Percentiles rank a stretch among this genome's conserved stretches.
Conservation (phyloP, 257 asterid genomes). For the Jacaranda copaia region DNA sequence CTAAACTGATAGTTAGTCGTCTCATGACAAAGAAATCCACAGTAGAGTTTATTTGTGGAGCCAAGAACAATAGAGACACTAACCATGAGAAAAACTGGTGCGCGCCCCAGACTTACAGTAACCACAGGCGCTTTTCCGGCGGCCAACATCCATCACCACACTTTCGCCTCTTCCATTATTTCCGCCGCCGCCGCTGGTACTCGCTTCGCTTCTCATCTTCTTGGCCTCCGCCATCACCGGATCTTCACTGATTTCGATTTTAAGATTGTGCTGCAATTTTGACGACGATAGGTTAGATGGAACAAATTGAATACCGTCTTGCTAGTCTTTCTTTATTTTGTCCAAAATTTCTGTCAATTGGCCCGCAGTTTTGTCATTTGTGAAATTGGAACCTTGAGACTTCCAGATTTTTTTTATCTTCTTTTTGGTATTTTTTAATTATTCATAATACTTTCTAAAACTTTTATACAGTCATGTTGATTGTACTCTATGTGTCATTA, state of each 20-base stretch:
- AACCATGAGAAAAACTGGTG: slow-evolving; percentile 83
- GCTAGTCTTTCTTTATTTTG: background rate
- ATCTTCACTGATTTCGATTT: slow-evolving; percentile 25
- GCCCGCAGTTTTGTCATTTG: no score
- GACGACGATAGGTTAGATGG: background rate
- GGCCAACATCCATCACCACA: slow-evolving; percentile 75
- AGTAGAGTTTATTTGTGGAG: slow-evolving; percentile 1
- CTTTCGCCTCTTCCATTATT: slow-evolving; percentile 59
- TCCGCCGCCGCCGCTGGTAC: slow-evolving; percentile 70
- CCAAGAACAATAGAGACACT: slow-evolving; percentile 35
- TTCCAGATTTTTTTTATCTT: no score
- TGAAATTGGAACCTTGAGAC: no score
- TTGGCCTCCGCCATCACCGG: slow-evolving; percentile 79
- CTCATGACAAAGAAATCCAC: slow-evolving; percentile 11
- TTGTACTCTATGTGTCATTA: no score
- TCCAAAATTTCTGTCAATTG: no score
- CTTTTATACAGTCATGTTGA: no score
- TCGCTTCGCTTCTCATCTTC: slow-evolving; percentile 82
- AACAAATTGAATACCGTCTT: slow-evolving; percentile 13
- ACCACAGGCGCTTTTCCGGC: slow-evolving; percentile 82
- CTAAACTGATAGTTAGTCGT: slow-evolving; percentile 12
- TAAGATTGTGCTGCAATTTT: slow-evolving; percentile 2
- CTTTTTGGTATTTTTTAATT: no score
- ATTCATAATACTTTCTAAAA: no score
- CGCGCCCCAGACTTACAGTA: slow-evolving; percentile 81